phyloP scores from a whole-genome alignment of 2,329 filamentous ascomycete species.

The Didymella arachidicola region DNA sequence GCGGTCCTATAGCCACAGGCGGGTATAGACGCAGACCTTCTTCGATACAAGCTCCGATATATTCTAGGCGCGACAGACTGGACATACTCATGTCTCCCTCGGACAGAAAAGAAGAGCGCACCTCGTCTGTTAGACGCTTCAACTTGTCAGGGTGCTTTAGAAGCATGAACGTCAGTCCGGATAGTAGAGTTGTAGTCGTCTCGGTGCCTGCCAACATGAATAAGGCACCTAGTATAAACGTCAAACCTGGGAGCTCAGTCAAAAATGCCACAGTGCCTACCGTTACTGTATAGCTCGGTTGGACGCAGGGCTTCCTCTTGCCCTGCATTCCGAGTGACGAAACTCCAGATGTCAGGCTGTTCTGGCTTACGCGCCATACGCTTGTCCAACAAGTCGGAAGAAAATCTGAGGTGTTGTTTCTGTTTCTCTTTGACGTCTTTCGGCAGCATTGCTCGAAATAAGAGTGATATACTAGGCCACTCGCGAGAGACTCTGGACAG shows the following conservation, averaged over 20 bases:
- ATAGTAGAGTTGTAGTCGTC: constrained; percentile 37
- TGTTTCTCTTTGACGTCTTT: constrained; percentile 18
- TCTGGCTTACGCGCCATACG: constrained; percentile 31
- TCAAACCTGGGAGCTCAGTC: constrained; percentile 30
- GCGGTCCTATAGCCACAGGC: constrained; percentile 49
- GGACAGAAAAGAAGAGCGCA: constrained; percentile 19
- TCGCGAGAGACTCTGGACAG: constrained; percentile 2
- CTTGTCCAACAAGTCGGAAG: constrained; percentile 30
- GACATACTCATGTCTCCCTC: constrained; percentile 32
- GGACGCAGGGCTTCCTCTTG: background rate
- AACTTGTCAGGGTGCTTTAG: constrained; percentile 29
- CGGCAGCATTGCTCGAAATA: constrained; percentile 20
- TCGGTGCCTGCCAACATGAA: constrained; percentile 41
- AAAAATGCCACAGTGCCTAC: constrained; percentile 40
- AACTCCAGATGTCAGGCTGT: background rate
- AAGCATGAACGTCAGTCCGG: constrained; percentile 37
- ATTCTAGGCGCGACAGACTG: constrained; percentile 36
- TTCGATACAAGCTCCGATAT: constrained; percentile 54
- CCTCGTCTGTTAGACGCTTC: constrained; percentile 29
- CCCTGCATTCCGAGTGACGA: background rate
- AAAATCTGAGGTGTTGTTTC: constrained; percentile 22
- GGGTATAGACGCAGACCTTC: constrained; percentile 57
- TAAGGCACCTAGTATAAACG: constrained; percentile 29
- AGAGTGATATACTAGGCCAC: constrained; percentile 21
- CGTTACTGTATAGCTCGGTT: background rate